Evolutionary conservation across 2,329 filamentous ascomycete species (phyloP).

Genomic region (Monascus ruber): DNA sequence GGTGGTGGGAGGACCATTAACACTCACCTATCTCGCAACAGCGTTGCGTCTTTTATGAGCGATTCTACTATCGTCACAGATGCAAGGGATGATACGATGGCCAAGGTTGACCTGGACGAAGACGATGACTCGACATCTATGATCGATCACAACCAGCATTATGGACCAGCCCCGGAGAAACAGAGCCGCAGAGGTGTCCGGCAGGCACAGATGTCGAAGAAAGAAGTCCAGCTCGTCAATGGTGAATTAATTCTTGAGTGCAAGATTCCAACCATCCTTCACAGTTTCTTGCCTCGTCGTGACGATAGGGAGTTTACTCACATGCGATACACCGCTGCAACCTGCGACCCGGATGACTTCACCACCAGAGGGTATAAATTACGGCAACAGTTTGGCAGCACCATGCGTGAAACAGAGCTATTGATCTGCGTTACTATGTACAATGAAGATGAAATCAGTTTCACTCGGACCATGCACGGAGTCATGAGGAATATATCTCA

Average conservation of each 20-base stretch:
- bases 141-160: slow-evolving; percentile 52
- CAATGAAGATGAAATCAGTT: slow-evolving; percentile 94
- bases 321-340: slow-evolving; percentile 98
- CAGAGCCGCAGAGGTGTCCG: slow-evolving; percentile 82
- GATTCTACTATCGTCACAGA: slow-evolving; percentile 49
- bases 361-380: slow-evolving; percentile 80
- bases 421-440: slow-evolving; percentile 99
- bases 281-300: slow-evolving; percentile 86
- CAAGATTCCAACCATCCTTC: slow-evolving; percentile 96
- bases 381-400: slow-evolving; percentile 77
- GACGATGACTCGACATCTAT: slow-evolving; percentile 42
- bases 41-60: slow-evolving; percentile 50
- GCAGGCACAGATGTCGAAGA: slow-evolving; percentile 76
- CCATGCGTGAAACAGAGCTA: slow-evolving; percentile 78
- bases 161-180: slow-evolving; percentile 75
- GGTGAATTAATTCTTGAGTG: slow-evolving; percentile 95
- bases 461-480: slow-evolving; percentile 95
- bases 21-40: slow-evolving; percentile 46
- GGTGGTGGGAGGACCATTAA: slow-evolving; percentile 24
- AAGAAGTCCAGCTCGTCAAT: slow-evolving; percentile 93
- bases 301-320: slow-evolving; percentile 96
- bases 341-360: slow-evolving; percentile 92
- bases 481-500: slow-evolving; percentile 98
- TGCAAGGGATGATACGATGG: slow-evolving; percentile 30
- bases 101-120: slow-evolving; percentile 35